Evolutionary conservation across 805 yeast genomes (phyloP), one percentile per base, ranked within the genome.

Genomic region (Cyberlindnera veronae): DNA sequence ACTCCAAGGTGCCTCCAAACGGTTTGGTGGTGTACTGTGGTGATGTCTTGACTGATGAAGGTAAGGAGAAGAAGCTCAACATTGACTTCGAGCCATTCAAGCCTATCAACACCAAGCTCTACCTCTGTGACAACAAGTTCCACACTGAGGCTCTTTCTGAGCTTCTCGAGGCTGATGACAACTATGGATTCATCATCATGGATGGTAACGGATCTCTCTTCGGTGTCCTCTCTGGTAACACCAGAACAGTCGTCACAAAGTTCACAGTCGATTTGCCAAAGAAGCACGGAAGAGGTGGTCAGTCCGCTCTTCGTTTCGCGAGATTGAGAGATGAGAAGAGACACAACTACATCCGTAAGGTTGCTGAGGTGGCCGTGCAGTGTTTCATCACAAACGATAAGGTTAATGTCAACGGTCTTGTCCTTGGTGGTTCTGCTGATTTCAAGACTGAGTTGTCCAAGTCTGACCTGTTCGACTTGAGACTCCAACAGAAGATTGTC

Each of bases 231-330:
- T 81, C 95, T 32, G 99, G 99, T 64, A 93, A 93, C 71, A 90
- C 96, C 34, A 84, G 99, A 73, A 96, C 93, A 48, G 87, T 93
- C 32, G 73, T 93, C 60, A 96, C 91, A 68, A 93, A 93, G 68
- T 93, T 93, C 69, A 84, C 89, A 2, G 99, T 93, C 41, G 99
- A 93, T 67, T 74, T 93, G 57, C 99, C 99, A 57, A 93, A 93
- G 74, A 93, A 93, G 87, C 99, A 93, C 75, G 99, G 99, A 60
- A 85, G 99, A 77, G 99, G 99, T 85, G 99, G 99, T 84, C 99
- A 93, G 73, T 93, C 99, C 48, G 99, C 99, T 32, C 64, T 93
- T 55, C 98, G 99, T 87, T 93, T 93, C 74, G 83, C 97, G 19
- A 90, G 99, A 76, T 76, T 93, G 66, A 85, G 99, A 77, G 99